Evolutionary conservation across 306 rosid genomes (phyloP).

Genomic region (Trifolium dubium): DNA sequence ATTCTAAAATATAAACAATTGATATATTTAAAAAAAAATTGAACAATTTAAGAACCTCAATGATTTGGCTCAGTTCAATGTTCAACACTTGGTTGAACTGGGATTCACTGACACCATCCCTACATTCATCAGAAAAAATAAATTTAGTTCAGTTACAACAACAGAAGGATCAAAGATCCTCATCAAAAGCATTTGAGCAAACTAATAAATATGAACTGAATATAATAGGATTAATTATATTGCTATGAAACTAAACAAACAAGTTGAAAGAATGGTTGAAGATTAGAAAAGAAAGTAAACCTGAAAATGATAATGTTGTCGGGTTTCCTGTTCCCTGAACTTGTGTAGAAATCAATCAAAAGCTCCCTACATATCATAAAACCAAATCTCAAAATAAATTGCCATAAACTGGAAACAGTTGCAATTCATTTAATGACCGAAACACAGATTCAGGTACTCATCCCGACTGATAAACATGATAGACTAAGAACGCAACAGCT

Average conservation of each 20-base stretch:
- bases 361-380: constrained; percentile 69
- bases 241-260: neutral
- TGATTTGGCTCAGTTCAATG: constrained; percentile 76
- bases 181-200: too few species aligned
- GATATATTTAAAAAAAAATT: neutral
- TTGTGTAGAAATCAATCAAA: constrained; percentile 69
- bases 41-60: constrained; percentile 56
- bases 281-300: constrained; percentile 33
- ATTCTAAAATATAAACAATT: neutral
- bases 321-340: constrained; percentile 77
- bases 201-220: too few species aligned
- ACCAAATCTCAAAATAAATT: neutral
- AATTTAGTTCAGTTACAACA: neutral
- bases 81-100: constrained; percentile 93
- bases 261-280: neutral
- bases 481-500: neutral
- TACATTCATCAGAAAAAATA: constrained; percentile 27
- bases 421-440: neutral
- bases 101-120: constrained; percentile 97
- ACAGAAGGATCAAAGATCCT: neutral
- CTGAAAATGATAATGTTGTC: constrained; percentile 92
- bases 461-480: neutral
- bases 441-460: neutral
- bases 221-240: too few species aligned
- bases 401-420: neutral